Evolutionary conservation across 345 rosid species (phyloP).

Genomic region (Rhodomyrtus tomentosa): DNA sequence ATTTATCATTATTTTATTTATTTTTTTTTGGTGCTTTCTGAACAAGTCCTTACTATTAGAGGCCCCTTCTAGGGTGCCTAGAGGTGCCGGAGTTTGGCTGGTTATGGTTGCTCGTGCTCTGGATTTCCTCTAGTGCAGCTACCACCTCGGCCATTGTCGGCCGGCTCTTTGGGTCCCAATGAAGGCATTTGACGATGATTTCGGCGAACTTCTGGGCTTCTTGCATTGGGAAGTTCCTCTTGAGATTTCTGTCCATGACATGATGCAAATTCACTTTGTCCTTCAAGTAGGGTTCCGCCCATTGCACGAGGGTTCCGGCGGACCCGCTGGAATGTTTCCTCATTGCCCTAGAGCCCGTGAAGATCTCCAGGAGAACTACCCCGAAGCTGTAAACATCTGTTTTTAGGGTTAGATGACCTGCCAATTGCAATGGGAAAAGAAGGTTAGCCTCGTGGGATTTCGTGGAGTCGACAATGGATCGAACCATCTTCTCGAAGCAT

Average conservation of each 20-base stretch:
- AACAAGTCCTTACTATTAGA: not conserved
- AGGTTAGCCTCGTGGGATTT: not conserved
- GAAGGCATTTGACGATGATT: conserved; percentile 14
- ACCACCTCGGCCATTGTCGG: conserved; percentile 13
- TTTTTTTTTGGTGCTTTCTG: not conserved
- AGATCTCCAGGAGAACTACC: conserved; percentile 22
- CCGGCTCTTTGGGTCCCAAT: conserved; percentile 4
- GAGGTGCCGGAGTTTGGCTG: not conserved
- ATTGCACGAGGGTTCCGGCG: not conserved
- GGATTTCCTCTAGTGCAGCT: conserved; percentile 14
- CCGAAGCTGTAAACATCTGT: conserved; percentile 25
- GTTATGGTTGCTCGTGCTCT: not conserved
- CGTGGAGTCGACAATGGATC: not conserved
- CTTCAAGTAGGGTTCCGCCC: conserved; percentile 15
- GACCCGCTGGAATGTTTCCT: conserved; percentile 2
- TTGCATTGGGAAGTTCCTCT: conserved; percentile 3
- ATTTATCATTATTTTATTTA: too few relatives aligned
- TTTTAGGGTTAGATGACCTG: conserved; percentile 14
- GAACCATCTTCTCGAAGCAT: not conserved
- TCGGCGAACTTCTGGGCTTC: conserved; percentile 15
- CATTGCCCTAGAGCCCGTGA: conserved; percentile 12
- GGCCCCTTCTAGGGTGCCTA: not conserved
- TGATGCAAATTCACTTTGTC: conserved; percentile 2
- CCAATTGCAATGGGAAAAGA: not conserved
- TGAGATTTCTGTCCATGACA: conserved; percentile 19